A percentile compares a stretch with the other conserved stretches of the same genome.
These are phyloP conservation scores for Lepiota brunneoincarnata DNA, from an alignment of 768 basidiomycete species.

Conservation along the genomic window DNA sequence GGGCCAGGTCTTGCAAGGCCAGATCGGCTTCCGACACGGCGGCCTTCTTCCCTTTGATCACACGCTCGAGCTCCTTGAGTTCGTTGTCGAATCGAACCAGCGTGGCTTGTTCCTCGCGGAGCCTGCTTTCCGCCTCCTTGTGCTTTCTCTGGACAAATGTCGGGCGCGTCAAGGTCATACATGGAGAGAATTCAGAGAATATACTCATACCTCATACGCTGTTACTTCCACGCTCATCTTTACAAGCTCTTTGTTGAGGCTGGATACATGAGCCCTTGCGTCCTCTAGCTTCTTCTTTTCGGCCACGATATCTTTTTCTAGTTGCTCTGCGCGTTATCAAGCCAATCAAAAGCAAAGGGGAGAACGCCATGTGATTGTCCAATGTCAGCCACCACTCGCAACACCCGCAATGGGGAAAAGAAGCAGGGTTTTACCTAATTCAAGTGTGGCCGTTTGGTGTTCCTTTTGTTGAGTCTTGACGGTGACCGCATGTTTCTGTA, in stretches of 20 bases:
- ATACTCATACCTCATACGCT: conserved; percentile 38
- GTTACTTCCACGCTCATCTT: conserved; percentile 50
- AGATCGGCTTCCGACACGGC: conserved; percentile 67
- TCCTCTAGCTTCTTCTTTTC: conserved; percentile 44
- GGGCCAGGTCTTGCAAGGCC: conserved; percentile 58
- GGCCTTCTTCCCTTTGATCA: conserved; percentile 79
- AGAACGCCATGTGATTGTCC: conserved; percentile 1
- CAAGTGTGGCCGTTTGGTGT: conserved; percentile 80
- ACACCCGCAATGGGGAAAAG: not conserved
- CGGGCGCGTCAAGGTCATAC: not conserved
- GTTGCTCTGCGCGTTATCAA: conserved; percentile 55
- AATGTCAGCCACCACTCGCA: conserved; percentile 9
- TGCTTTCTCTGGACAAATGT: conserved; percentile 45
- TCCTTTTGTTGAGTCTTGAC: conserved; percentile 91
- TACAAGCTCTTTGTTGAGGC: conserved; percentile 60
- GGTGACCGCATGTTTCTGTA: conserved; percentile 77
- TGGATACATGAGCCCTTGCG: conserved; percentile 43
- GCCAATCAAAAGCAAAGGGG: not conserved
- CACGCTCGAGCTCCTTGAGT: conserved; percentile 76
- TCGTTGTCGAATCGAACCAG: conserved; percentile 88
- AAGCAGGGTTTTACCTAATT: conserved; percentile 63
- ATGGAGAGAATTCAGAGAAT: not conserved
- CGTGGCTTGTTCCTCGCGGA: conserved; percentile 85
- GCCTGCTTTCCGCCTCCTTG: conserved; percentile 62
- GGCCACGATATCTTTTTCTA: conserved; percentile 66